Evolutionary conservation across 306 rosid genomes (phyloP).

Genomic region (Nissolia schottii): DNA sequence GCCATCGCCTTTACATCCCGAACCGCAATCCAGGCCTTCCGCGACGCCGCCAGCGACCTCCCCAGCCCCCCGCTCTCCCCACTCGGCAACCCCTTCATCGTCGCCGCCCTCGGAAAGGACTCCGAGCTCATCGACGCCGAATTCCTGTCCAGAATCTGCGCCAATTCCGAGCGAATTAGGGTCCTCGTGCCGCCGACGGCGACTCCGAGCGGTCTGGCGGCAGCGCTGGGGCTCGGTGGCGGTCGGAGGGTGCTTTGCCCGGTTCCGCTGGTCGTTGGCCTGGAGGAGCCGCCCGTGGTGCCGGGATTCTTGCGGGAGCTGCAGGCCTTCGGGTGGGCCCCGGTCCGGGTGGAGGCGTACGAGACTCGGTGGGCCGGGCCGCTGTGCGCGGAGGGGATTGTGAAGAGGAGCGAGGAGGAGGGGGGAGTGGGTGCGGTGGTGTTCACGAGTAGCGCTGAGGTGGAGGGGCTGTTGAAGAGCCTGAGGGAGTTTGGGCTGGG

Average conservation of each 20-base stretch:
- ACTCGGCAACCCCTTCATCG: constrained; percentile 34
- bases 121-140: constrained; percentile 47
- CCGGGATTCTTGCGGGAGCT: constrained; percentile 55
- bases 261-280: constrained; percentile 47
- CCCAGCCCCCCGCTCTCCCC: constrained; percentile 43
- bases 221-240: constrained; percentile 43
- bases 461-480: constrained; percentile 74
- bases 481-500: constrained; percentile 49
- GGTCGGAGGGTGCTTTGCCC: constrained; percentile 53
- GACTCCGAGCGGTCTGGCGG: constrained; percentile 42
- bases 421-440: constrained; percentile 52
- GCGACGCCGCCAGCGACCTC: constrained; percentile 38
- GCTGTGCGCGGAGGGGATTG: constrained; percentile 48
- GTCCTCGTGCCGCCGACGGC: constrained; percentile 54
- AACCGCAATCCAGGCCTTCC: constrained; percentile 49
- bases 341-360: constrained; percentile 57
- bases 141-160: constrained; percentile 35
- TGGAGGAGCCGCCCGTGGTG: constrained; percentile 73
- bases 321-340: constrained; percentile 37
- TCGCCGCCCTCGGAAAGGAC: constrained; percentile 79
- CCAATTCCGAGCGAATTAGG: constrained; percentile 16
- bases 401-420: constrained; percentile 33
- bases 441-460: constrained; percentile 81
- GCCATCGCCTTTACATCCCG: constrained; percentile 81
- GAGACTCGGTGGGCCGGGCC: constrained; percentile 75